phyloP scores from a whole-genome alignment of 208 protist genomes.

The Leishmania mexicana region DNA sequence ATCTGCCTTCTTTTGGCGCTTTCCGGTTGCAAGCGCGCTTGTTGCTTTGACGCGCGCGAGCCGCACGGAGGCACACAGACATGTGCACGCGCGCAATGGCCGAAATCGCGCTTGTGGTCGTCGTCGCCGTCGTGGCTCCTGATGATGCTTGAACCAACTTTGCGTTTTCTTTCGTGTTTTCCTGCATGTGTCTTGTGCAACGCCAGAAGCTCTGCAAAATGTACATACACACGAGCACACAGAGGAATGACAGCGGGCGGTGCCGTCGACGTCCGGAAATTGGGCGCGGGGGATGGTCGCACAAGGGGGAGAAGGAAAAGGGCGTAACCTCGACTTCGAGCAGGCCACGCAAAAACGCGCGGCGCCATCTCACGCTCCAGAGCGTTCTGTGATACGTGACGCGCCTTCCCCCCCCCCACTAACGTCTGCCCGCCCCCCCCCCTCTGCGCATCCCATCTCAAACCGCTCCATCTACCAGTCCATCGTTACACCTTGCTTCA shows the following conservation, averaged over 20 bases:
- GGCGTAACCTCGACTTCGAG: not conserved
- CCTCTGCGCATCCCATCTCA: not conserved
- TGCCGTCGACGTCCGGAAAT: not conserved
- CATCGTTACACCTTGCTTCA: not conserved
- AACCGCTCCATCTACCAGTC: not conserved
- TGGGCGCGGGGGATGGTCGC: not conserved
- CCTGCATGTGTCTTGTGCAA: not conserved
- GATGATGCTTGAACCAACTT: not conserved
- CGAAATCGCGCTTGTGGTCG: not conserved
- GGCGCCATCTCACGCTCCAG: not conserved
- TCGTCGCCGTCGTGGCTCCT: not conserved
- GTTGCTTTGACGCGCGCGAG: not conserved
- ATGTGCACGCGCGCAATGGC: not conserved
- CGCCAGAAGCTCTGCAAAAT: not conserved
- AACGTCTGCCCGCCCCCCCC: not conserved
- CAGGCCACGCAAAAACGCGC: not conserved
- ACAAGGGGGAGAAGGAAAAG: not conserved
- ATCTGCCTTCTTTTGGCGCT: not conserved
- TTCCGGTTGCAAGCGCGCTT: not conserved
- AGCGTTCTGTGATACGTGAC: not conserved
- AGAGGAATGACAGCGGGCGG: not conserved
- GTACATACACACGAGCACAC: not conserved
- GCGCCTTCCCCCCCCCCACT: not conserved
- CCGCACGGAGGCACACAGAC: not conserved
- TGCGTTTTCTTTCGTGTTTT: too few relatives aligned